Conservation (phyloP, 2,329 filamentous ascomycete genomes). For the Colletotrichum sp. region DNA sequence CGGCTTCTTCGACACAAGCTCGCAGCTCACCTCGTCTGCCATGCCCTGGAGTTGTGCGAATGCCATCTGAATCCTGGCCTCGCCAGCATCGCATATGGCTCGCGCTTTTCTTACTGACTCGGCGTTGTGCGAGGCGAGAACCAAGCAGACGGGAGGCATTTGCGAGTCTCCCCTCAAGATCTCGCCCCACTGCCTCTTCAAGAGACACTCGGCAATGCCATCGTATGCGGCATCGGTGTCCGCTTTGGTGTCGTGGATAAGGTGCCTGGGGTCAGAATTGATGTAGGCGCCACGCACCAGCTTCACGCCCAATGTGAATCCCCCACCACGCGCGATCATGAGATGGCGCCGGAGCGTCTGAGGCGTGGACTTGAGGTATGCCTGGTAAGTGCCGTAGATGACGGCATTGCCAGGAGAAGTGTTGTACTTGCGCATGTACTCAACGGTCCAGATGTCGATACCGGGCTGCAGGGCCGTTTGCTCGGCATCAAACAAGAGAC, state of each 20-base stretch:
- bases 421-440: conserved; percentile 82
- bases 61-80: conserved; percentile 42
- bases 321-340: conserved; percentile 57
- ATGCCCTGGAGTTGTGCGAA: conserved; percentile 61
- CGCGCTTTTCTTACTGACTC: conserved; percentile 68
- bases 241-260: conserved; percentile 75
- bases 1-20: conserved; percentile 44
- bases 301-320: conserved; percentile 75
- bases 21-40: conserved; percentile 88
- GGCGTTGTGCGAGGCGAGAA: conserved; percentile 85
- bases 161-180: conserved; percentile 28
- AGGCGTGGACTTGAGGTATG: conserved; percentile 72
- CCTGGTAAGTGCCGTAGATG: conserved; percentile 82
- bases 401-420: conserved; percentile 63
- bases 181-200: conserved; percentile 66
- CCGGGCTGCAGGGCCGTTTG: conserved; percentile 79
- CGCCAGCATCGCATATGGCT: conserved; percentile 51
- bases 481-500: conserved; percentile 85
- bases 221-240: conserved; percentile 78
- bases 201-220: conserved; percentile 68
- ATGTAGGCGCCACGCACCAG: conserved; percentile 79
- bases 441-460: conserved; percentile 80
- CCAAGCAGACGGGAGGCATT: conserved; percentile 66
- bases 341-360: conserved; percentile 65
- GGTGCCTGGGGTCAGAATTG: conserved; percentile 69